These are phyloP conservation scores for Globisporangium takayamanum DNA, from an alignment of 352 stramenopile genomes.

Conservation along the genomic window DNA sequence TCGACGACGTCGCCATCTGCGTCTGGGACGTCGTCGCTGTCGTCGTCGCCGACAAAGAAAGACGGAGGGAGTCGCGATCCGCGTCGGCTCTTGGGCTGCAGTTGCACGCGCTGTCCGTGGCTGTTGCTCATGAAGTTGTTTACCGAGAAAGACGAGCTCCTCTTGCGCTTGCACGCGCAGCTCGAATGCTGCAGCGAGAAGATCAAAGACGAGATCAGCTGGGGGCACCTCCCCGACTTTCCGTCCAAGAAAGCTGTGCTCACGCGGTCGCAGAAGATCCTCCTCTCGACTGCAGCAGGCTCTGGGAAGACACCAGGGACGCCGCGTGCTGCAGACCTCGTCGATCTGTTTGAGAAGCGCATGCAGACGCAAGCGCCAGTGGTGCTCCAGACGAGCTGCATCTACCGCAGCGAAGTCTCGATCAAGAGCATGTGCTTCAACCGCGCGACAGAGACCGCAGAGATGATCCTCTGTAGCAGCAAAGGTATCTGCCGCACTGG, in stretches of 20 bases:
- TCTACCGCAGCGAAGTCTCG: slow-evolving; percentile 75
- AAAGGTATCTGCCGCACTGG: slow-evolving; percentile 69
- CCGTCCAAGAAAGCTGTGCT: slow-evolving; percentile 50
- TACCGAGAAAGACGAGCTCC: slow-evolving; percentile 58
- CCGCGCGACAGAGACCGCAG: slow-evolving; percentile 35
- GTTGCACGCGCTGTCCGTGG: slow-evolving; percentile 68
- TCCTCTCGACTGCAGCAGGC: slow-evolving; percentile 38
- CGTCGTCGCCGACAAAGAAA: slow-evolving; percentile 19
- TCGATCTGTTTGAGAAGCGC: slow-evolving; percentile 54
- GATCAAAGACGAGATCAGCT: slow-evolving; percentile 66
- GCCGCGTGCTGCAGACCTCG: slow-evolving; percentile 34
- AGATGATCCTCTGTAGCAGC: slow-evolving; percentile 70
- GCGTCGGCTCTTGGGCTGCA: slow-evolving; percentile 56
- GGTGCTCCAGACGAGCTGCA: slow-evolving; percentile 44
- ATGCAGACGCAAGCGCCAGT: slow-evolving; percentile 27
- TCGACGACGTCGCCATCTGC: background rate
- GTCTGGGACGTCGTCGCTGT: background rate
- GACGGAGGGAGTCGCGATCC: slow-evolving; percentile 16
- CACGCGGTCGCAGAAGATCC: slow-evolving; percentile 60
- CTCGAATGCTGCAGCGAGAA: slow-evolving; percentile 70
- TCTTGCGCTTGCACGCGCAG: slow-evolving; percentile 62
- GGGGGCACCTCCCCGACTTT: slow-evolving; percentile 62
- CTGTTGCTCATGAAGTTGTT: slow-evolving; percentile 67
- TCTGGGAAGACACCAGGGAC: slow-evolving; percentile 23
- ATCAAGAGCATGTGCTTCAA: slow-evolving; percentile 87